Evolutionary conservation across 345 rosid species (phyloP).

Genomic region (Arabidopsis arenosa): DNA sequence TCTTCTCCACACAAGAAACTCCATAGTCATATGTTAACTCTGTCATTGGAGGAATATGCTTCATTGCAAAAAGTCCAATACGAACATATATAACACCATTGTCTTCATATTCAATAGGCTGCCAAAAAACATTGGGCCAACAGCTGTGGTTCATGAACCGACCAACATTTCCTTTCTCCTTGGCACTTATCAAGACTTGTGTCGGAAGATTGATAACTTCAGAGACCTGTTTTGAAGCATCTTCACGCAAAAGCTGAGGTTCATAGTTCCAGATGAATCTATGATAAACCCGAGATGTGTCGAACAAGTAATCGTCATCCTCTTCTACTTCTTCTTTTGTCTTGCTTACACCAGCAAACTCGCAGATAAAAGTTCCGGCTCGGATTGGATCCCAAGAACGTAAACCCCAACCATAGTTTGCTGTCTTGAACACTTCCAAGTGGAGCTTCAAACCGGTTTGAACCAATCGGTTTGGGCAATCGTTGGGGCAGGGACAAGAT

Average conservation of each 20-base stretch:
- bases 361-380: constrained; percentile 55
- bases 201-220: constrained; percentile 48
- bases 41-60: constrained; percentile 55
- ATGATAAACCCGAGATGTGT: constrained; percentile 45
- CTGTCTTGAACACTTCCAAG: constrained; percentile 55
- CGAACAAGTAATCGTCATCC: constrained; percentile 56
- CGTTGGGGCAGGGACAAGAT: constrained; percentile 44
- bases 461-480: constrained; percentile 48
- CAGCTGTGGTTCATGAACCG: constrained; percentile 87
- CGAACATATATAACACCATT: constrained; percentile 28
- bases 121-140: constrained; percentile 80
- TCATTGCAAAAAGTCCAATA: constrained; percentile 49
- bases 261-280: constrained; percentile 28
- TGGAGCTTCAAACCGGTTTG: constrained; percentile 49
- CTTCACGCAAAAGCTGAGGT: constrained; percentile 21
- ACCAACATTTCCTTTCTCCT: constrained; percentile 65
- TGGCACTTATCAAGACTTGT: constrained; percentile 61
- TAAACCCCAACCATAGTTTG: constrained; percentile 55
- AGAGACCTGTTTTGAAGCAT: constrained; percentile 26
- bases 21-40: constrained; percentile 38
- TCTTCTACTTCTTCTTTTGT: constrained; percentile 19
- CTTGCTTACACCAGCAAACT: constrained; percentile 46
- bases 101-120: constrained; percentile 48
- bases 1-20: constrained; percentile 3
- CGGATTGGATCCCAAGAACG: constrained; percentile 54